These are phyloP conservation scores for Dipodascus geniculatus DNA, from an alignment of 805 yeast species.

Conservation along the genomic window DNA sequence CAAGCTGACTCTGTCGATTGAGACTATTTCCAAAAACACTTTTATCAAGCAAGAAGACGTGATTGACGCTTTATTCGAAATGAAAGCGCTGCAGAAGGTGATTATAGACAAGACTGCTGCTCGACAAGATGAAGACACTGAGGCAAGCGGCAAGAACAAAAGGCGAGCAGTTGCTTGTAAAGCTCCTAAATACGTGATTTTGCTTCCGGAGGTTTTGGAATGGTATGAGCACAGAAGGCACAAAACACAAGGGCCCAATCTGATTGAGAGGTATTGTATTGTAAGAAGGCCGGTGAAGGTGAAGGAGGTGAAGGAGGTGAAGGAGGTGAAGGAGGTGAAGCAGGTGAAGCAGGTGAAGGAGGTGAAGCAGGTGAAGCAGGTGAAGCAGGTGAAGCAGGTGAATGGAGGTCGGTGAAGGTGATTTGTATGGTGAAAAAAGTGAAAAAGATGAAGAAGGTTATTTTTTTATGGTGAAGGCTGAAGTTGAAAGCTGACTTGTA, in stretches of 20 bases:
- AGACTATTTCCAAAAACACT: slow-evolving; percentile 19
- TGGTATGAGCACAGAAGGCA: background rate
- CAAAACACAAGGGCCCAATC: background rate
- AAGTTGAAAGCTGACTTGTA: no score
- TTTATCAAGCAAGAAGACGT: slow-evolving; percentile 27
- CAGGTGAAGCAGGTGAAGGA: no score
- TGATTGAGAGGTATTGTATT: background rate
- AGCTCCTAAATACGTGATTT: background rate
- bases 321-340: no score
- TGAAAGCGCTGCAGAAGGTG: slow-evolving; percentile 18
- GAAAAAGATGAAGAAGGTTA: no score
- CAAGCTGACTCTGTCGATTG: slow-evolving; percentile 14
- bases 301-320: no score
- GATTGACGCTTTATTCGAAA: slow-evolving; percentile 19
- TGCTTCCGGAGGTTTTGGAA: background rate
- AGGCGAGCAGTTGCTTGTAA: background rate
- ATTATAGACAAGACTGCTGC: background rate
- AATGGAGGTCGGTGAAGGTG: no score
- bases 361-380: no score
- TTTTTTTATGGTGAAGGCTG: no score
- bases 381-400: no score
- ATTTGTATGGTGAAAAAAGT: no score
- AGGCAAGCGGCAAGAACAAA: background rate
- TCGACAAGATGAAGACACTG: background rate
- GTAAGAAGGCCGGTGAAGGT: background rate